These are phyloP conservation scores for Pseudoturritis turrita DNA, from an alignment of 345 rosid genomes.

Conservation along the genomic window DNA sequence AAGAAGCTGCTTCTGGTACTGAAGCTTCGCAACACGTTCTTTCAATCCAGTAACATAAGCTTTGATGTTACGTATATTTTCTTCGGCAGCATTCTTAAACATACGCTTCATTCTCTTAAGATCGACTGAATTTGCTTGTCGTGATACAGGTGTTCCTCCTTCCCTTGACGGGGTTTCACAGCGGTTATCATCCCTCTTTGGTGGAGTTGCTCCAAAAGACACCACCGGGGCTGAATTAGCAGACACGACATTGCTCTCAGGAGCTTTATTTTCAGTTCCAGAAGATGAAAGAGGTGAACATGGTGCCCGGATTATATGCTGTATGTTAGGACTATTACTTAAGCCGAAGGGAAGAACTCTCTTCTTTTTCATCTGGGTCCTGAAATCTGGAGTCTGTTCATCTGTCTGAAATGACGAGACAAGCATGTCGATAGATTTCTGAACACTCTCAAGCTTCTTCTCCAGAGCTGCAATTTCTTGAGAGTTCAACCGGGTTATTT, in stretches of 20 bases:
- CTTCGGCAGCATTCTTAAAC: conserved; percentile 97
- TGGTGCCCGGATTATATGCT: conserved; percentile 66
- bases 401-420: conserved; percentile 52
- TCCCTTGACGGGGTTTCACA: conserved; percentile 48
- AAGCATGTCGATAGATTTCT: conserved; percentile 75
- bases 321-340: conserved; percentile 75
- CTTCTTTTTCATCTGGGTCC: conserved; percentile 64
- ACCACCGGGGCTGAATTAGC: conserved; percentile 19
- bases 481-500: conserved; percentile 67
- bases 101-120: conserved; percentile 89
- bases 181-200: conserved; percentile 33
- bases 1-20: conserved; percentile 94
- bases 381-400: conserved; percentile 45
- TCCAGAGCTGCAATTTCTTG: conserved; percentile 75
- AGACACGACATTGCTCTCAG: conserved; percentile 43
- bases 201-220: conserved; percentile 37
- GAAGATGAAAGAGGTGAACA: conserved; percentile 82
- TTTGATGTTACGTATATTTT: conserved; percentile 76
- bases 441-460: conserved; percentile 86
- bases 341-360: conserved; percentile 64
- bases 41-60: conserved; percentile 80
- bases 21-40: conserved; percentile 95
- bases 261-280: conserved; percentile 69
- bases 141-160: conserved; percentile 53
- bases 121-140: conserved; percentile 67